Evolutionary conservation across 1,139 yeast species (phyloP), one percentile per base, ranked within the genome.

Genomic region (Taiozyma sp.): DNA sequence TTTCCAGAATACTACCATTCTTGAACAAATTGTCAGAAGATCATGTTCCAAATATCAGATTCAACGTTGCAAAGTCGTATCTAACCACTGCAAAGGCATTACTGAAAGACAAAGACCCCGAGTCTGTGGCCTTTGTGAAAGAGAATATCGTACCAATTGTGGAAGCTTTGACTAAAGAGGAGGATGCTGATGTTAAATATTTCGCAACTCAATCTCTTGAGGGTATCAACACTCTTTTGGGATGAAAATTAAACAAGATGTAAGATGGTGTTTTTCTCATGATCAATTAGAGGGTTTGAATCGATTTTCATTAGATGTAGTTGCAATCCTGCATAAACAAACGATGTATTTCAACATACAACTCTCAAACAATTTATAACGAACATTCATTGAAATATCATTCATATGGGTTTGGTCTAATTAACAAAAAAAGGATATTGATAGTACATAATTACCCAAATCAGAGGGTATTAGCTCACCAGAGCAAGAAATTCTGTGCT

Each of bases 21-120:
- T 76, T 93, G 57, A 78, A 82, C 59, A 83, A 81, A 50, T 76
- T 92, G 60, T 76, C 84, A 47, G 76, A 76, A 49, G 99, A 93
- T 70, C 79, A 83, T 5, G 97, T 93, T 51, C 97, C 99, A 61
- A 93, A 93, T 69, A 92, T 93, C 60, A 79, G 97, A 66, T 93
- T 93, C 74, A 93, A 92, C 68, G 92, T 89, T 57, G 98, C 99
- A 28, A 91, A 89, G 69, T 81, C 96, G 32, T 84, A 87, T 65
- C 76, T 81, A 45, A 75, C 78, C 23, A 73, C 88, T 48, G 83
- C 79, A 43, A 78, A 80, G 66, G 76, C 79, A 39, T 75, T 81
- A 53, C 51, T 34, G 59, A 48, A 52, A n/a, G 55, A 53, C 16
- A 56, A 61, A 27, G 42, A 45, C 44, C 22, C 56, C 27, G 62